Evolutionary conservation across 2,329 filamentous ascomycete species (phyloP), one percentile per base, ranked within the genome.

Genomic region (Fusarium setosum): DNA sequence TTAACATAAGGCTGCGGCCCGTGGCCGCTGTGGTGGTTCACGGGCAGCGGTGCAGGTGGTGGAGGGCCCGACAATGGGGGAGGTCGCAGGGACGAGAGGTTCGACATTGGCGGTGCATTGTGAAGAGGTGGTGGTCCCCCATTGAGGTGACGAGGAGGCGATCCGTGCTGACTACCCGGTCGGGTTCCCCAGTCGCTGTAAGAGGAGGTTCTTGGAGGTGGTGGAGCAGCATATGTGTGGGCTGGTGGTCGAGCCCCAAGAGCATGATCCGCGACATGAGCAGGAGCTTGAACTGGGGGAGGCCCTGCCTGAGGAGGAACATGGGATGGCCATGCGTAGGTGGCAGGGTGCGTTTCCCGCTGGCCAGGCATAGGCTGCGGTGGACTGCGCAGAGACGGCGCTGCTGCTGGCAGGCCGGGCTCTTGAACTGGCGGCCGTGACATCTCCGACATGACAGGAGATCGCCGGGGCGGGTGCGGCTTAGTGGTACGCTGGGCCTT

Each of bases 401-500:
- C 67, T 17, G 66, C 40, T 4, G 59, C 59, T 40, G 68, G 51
- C 24, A 71, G 38, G 49, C 62, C 58, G 42, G 67, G 56, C 20
- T 65, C 64, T 32, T 57, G 67, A 15, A 41, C 44, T 20, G 67
- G 55, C 9, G 67, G 59, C 34, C 62, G 65, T 40, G 65, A 57
- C 54, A 61, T 42, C 40, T 74, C 74, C 26, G 66, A 53, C 18
- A 62, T 23, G 6, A 66, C 38, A 37, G 72, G 60, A 17, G 71
- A 68, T 34, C 64, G 65, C 26, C 56, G 63, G 38, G 67, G 59
- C 10, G 58, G 57, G 17, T 74, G 72, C 11, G 74, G 63, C 21
- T 71, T 71, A 65, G 84, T 80, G 52, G 83, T 80, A 23, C 81
- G 82, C 57, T 84, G 84, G 26, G 77, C 75, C 73, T 87, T 90